Evolutionary conservation across 805 yeast species (phyloP).

Genomic region (Priceomyces medius): DNA sequence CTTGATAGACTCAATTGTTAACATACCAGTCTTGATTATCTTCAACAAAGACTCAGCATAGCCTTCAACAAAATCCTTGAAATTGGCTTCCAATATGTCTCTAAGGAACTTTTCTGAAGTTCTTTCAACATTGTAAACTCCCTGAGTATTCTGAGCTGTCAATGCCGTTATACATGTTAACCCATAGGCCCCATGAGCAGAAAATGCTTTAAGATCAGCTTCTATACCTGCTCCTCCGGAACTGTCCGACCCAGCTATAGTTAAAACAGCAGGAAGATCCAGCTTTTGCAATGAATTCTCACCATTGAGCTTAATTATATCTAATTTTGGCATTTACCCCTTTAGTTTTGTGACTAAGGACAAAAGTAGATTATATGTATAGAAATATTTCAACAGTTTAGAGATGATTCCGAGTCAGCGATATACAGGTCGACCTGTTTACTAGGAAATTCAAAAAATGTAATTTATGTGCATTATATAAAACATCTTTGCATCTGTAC

Average conservation of each 20-base stretch:
- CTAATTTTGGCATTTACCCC: not conserved
- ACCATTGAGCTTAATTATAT: not conserved
- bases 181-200: constrained; percentile 74
- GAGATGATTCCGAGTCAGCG: not conserved
- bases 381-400: not conserved
- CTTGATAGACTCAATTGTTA: constrained; percentile 53
- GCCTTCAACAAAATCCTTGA: constrained; percentile 53
- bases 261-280: constrained; percentile 22
- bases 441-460: too few species aligned
- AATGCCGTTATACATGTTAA: constrained; percentile 74
- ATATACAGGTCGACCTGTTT: too few species aligned
- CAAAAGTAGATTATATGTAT: not conserved
- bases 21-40: constrained; percentile 79
- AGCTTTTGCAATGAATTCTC: not conserved
- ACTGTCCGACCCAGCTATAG: constrained; percentile 73
- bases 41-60: constrained; percentile 39
- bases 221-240: constrained; percentile 94
- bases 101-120: constrained; percentile 45
- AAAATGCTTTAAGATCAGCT: constrained; percentile 79
- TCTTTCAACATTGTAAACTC: constrained; percentile 43
- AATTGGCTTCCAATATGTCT: constrained; percentile 51
- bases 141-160: constrained; percentile 72
- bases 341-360: not conserved
- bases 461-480: too few species aligned
- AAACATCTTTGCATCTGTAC: too few species aligned